phyloP scores from a whole-genome alignment of 768 basidiomycete genomes.

The Pleurotus citrinopileatus region DNA sequence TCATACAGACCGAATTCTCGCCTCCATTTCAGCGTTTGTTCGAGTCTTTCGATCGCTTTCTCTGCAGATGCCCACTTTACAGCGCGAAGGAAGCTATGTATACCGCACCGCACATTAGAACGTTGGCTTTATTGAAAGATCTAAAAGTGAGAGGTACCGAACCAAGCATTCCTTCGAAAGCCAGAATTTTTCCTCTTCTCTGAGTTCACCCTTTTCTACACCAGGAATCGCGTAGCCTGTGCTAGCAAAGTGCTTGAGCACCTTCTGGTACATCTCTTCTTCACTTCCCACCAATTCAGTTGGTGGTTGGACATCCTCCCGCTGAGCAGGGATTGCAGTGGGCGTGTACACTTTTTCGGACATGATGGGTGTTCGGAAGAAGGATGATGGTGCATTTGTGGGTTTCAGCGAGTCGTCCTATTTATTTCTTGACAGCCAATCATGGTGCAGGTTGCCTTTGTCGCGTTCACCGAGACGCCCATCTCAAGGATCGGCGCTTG shows the following conservation, averaged over 20 bases:
- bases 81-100: conserved; percentile 71
- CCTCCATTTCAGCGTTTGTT: conserved; percentile 76
- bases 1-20: conserved; percentile 76
- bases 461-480: not conserved
- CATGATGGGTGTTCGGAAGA: conserved; percentile 14
- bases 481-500: not conserved
- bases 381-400: conserved; percentile 19
- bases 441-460: no score
- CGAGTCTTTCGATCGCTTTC: conserved; percentile 61
- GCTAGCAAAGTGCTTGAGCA: conserved; percentile 59
- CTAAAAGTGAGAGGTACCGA: conserved; percentile 39
- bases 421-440: no score
- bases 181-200: conserved; percentile 76
- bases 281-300: conserved; percentile 40
- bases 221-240: conserved; percentile 50
- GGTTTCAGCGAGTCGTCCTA: no score
- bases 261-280: conserved; percentile 46
- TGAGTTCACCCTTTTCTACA: conserved; percentile 42
- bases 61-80: conserved; percentile 63
- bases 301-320: conserved; percentile 28
- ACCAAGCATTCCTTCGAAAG: conserved; percentile 74
- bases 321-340: conserved; percentile 26
- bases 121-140: not conserved
- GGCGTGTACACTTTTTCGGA: conserved; percentile 32
- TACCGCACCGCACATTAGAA: not conserved